phyloP scores from a whole-genome alignment of 768 basidiomycete species.

The Lyophyllum semitale region DNA sequence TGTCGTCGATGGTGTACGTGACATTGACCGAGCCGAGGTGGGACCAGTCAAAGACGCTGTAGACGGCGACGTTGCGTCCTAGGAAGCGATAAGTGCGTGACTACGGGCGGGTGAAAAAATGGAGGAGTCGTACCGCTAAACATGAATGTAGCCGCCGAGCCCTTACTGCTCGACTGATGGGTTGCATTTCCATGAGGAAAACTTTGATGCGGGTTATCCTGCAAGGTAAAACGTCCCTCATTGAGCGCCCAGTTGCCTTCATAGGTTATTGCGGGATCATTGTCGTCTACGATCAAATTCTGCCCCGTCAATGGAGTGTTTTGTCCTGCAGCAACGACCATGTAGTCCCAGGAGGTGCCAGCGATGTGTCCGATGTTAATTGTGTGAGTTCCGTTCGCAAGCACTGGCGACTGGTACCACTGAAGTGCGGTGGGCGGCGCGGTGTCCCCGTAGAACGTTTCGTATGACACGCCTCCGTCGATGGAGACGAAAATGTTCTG shows the following conservation, averaged over 20 bases:
- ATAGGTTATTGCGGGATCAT: neutral
- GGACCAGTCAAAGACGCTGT: conserved; percentile 25
- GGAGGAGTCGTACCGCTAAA: conserved; percentile 28
- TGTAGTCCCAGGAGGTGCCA: neutral
- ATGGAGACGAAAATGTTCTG: neutral
- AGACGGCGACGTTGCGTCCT: conserved; percentile 26
- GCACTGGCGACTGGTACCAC: neutral
- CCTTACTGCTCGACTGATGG: conserved; percentile 7
- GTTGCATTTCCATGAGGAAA: conserved; percentile 1
- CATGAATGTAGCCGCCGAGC: conserved; percentile 23
- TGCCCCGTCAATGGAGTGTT: neutral
- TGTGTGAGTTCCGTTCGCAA: neutral
- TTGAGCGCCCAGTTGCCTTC: neutral
- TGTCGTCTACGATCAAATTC: conserved; percentile 1
- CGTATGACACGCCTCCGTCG: neutral
- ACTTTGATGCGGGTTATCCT: neutral
- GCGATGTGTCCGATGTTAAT: neutral
- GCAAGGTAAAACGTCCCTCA: neutral
- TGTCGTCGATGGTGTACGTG: conserved; percentile 25
- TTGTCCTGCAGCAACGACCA: conserved; percentile 1
- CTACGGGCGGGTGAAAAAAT: neutral
- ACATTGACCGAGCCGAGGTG: conserved; percentile 21
- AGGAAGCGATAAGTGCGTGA: neutral
- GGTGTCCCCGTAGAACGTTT: conserved; percentile 11
- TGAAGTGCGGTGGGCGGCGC: conserved; percentile 17